A percentile compares a stretch with the other conserved stretches of the same genome.
phyloP scores from a whole-genome alignment of 495 filamentous ascomycete species.

The Apiosordaria backusii region DNA sequence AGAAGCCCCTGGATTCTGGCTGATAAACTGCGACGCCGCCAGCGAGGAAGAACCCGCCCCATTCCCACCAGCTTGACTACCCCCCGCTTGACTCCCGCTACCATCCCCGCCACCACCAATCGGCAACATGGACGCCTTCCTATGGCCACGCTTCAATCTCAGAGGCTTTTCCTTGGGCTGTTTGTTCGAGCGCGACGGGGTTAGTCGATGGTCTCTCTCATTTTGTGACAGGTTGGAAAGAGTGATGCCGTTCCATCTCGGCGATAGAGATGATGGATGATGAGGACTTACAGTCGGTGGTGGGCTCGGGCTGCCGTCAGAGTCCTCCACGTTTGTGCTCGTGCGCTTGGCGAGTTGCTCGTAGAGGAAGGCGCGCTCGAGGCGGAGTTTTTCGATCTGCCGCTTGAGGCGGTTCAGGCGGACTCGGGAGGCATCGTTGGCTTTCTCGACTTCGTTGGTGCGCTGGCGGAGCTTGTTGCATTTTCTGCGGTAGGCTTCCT shows the following conservation, averaged over 20 bases:
- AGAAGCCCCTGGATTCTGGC: conserved; percentile 37
- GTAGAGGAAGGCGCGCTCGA: conserved; percentile 85
- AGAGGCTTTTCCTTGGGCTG: conserved; percentile 90
- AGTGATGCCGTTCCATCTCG: conserved; percentile 11
- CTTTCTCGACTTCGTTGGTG: conserved; percentile 82
- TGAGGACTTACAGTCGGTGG: conserved; percentile 60
- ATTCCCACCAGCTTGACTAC: background rate
- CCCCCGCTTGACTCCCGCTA: background rate
- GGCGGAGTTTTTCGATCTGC: conserved; percentile 82
- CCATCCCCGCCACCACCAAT: conserved; percentile 25
- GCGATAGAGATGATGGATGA: conserved; percentile 11
- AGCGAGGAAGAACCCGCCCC: conserved; percentile 9
- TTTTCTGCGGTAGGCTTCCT: conserved; percentile 94
- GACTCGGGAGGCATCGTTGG: conserved; percentile 74
- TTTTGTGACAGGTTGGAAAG: background rate
- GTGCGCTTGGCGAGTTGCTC: conserved; percentile 83
- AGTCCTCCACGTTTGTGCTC: conserved; percentile 73
- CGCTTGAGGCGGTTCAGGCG: conserved; percentile 77
- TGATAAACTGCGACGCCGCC: conserved; percentile 40
- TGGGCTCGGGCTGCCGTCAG: conserved; percentile 67
- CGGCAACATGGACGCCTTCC: conserved; percentile 48
- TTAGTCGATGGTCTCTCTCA: background rate
- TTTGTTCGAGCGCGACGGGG: conserved; percentile 17
- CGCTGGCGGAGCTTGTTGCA: conserved; percentile 92
- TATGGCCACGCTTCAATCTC: conserved; percentile 75